Evolutionary conservation across 2,329 filamentous ascomycete genomes (phyloP), one percentile per base, ranked within the genome.

Genomic region (Periglandula ipomoeae): DNA sequence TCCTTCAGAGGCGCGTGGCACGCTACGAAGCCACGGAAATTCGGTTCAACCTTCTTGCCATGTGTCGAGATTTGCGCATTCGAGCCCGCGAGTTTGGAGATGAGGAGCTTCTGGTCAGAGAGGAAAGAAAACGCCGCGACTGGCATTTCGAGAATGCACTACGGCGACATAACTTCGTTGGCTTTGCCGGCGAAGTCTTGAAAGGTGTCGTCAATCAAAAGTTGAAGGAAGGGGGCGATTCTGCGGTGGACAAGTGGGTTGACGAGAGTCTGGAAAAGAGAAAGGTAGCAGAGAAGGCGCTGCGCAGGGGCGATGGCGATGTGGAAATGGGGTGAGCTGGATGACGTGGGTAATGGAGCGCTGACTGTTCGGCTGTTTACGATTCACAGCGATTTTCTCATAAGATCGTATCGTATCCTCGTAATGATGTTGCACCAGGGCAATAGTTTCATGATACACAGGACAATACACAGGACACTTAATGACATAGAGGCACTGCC

Each of bases 101-200:
- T 68, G 64, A 70, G 39, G 90, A 95, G 62, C 73, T 82, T 66
- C 68, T 97, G 56, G 81, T 81, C 55, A 74, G 84, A 47, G 90
- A 97, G 74, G 81, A 91, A 70, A 75, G 79, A 61, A 95, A 95
- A 79, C 77, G 93, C 46, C 76, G 76, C 50, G 86, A 84, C 55
- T 98, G 93, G 93, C 78, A 82, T 62, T 96, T 93, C 76, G 93
- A 98, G 76, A 98, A 98, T 68, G 86, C 89, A 10, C 73, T 98
- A 60, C 73, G 93, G 52, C 74, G 87, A 58, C 91, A 95, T 67
- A 98, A 98, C 68, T 98, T 98, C 71, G 87, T 98, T 1, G 91
- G 89, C 0, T 96, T 98, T 60, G 86, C 91, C 3, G 89, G 88
- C 11, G 89, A 96, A 71, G 74, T 96, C 52, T 71, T 95, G 58